A percentile compares a stretch with the other conserved stretches of the same genome.
phyloP scores from a whole-genome alignment of 192 early-diverging fungal species.

The Entomortierella beljakovae region DNA sequence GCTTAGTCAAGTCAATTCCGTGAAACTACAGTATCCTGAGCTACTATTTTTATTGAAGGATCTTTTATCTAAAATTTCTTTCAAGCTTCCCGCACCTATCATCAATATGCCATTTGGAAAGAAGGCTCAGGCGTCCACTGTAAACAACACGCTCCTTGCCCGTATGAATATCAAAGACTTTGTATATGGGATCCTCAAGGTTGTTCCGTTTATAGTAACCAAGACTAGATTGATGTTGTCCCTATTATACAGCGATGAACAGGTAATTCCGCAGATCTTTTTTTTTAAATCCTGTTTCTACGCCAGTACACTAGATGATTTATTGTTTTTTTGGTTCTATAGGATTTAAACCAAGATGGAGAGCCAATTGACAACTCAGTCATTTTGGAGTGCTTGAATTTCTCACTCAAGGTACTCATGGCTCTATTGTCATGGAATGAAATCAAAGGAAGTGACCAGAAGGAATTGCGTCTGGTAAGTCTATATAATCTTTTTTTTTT shows the following conservation, averaged over 20 bases:
- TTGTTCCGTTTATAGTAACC: slow-evolving; percentile 26
- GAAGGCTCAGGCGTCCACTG: slow-evolving; percentile 30
- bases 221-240: slow-evolving; percentile 34
- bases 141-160: slow-evolving; percentile 39
- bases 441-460: slow-evolving; percentile 36
- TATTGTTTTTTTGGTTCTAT: background rate
- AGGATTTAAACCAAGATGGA: slow-evolving; percentile 23
- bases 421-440: slow-evolving; percentile 43
- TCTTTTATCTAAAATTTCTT: slow-evolving; percentile 58
- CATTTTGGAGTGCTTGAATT: slow-evolving; percentile 18
- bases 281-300: no score
- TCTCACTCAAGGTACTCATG: slow-evolving; percentile 24
- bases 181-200: slow-evolving; percentile 45
- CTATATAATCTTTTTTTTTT: background rate
- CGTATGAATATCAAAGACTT: slow-evolving; percentile 52
- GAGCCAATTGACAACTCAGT: background rate
- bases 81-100: slow-evolving; percentile 51
- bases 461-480: slow-evolving; percentile 36
- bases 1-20: slow-evolving; percentile 6
- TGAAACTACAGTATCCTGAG: slow-evolving; percentile 36
- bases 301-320: background rate
- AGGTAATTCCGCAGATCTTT: slow-evolving; percentile 4
- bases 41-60: slow-evolving; percentile 63
- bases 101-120: slow-evolving; percentile 32
- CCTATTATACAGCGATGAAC: slow-evolving; percentile 13